Evolutionary conservation across 768 basidiomycete species (phyloP).

Genomic region (Chalciporus pseudorubinellus): DNA sequence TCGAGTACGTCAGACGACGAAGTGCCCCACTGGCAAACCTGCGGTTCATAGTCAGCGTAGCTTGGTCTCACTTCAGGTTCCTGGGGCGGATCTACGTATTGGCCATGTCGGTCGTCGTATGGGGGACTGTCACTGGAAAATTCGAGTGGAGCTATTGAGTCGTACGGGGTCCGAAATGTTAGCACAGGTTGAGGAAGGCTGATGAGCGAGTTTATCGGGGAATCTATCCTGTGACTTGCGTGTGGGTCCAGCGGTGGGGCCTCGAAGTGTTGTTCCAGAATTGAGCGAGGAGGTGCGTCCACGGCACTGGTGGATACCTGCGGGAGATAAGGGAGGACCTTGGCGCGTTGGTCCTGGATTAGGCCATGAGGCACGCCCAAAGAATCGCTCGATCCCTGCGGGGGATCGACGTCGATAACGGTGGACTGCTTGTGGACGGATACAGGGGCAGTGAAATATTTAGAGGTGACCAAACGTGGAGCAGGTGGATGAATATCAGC

Average conservation of each 20-base stretch:
- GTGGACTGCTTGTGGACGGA: background rate
- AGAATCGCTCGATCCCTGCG: background rate
- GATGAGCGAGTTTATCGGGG: slow-evolving; percentile 3
- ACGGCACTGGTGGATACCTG: background rate
- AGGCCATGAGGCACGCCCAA: background rate
- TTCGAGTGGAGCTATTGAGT: slow-evolving; percentile 7
- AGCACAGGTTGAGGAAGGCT: slow-evolving; percentile 4
- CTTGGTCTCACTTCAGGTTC: background rate
- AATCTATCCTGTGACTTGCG: background rate
- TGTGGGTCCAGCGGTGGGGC: background rate
- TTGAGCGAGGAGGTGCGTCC: background rate
- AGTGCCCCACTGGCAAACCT: background rate
- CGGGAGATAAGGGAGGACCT: background rate
- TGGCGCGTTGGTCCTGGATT: background rate
- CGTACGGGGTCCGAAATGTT: slow-evolving; percentile 10
- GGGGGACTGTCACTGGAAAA: slow-evolving; percentile 12
- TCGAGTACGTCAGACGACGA: background rate
- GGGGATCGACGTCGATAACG: background rate
- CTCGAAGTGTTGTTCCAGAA: background rate
- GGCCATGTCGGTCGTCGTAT: slow-evolving; percentile 3
- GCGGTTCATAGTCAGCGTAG: background rate
- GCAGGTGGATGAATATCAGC: slow-evolving; percentile 1
- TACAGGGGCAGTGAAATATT: slow-evolving; percentile 10
- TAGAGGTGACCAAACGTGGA: slow-evolving; percentile 8
- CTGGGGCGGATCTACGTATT: background rate